Evolutionary conservation across 345 rosid species (phyloP).

Genomic region (Gossypium stocksii): DNA sequence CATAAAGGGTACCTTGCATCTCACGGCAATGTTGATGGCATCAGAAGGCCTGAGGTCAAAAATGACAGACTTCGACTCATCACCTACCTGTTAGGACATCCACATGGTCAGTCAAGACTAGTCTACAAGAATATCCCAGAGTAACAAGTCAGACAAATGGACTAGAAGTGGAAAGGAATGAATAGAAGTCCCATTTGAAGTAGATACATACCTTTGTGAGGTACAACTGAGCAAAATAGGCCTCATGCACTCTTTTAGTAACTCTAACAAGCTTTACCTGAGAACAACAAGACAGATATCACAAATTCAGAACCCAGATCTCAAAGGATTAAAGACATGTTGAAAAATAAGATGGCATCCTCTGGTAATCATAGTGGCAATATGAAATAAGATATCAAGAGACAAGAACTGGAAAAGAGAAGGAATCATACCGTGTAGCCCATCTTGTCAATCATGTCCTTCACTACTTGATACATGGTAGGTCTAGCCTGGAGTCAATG

Average conservation of each 20-base stretch:
- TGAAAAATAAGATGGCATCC: neutral
- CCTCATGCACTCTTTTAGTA: slow-evolving; percentile 90
- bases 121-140: neutral
- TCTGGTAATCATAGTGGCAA: neutral
- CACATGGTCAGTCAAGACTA: slow-evolving; percentile 13
- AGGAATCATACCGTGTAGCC: slow-evolving; percentile 60
- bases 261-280: slow-evolving; percentile 92
- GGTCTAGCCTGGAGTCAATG: slow-evolving; percentile 71
- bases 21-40: slow-evolving; percentile 93
- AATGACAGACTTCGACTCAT: slow-evolving; percentile 53
- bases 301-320: slow-evolving; percentile 7
- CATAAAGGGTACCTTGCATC: slow-evolving; percentile 70
- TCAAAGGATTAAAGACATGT: neutral
- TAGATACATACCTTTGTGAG: slow-evolving; percentile 60
- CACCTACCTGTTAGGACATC: slow-evolving; percentile 49
- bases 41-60: slow-evolving; percentile 96
- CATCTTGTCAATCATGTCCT: slow-evolving; percentile 88
- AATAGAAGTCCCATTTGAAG: slow-evolving; percentile 2
- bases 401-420: neutral
- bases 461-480: slow-evolving; percentile 87
- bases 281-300: slow-evolving; percentile 7
- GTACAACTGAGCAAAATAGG: slow-evolving; percentile 79
- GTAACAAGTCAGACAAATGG: neutral
- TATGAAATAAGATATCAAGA: neutral
- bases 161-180: neutral